Evolutionary conservation across 2,329 filamentous ascomycete genomes (phyloP).

Genomic region (Xylariomycetidae sp.): DNA sequence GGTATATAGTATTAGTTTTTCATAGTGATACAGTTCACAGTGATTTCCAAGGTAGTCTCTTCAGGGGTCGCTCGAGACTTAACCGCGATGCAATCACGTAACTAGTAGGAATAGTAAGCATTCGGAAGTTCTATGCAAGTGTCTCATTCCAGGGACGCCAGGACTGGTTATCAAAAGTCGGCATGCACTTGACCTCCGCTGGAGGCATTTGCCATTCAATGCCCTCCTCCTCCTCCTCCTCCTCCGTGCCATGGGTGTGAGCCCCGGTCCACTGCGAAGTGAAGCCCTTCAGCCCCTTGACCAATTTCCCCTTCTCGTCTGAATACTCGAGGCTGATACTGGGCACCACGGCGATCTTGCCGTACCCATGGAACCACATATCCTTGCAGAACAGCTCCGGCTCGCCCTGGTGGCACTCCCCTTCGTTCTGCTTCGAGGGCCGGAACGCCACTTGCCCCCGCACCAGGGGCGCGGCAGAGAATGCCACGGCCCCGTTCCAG

Average conservation of each 20-base stretch:
- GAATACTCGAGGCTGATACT: constrained; percentile 52
- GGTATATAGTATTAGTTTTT: too few relatives aligned
- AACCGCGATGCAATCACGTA: too few relatives aligned
- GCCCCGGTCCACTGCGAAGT: constrained; percentile 34
- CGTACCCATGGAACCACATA: constrained; percentile 44
- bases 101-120: too few relatives aligned
- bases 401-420: constrained; percentile 52
- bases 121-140: too few relatives aligned
- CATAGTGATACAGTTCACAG: too few relatives aligned
- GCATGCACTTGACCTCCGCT: constrained; percentile 43
- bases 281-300: constrained; percentile 49
- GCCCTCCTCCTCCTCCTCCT: constrained; percentile 22
- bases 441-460: too few relatives aligned
- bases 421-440: constrained; percentile 32
- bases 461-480: constrained; percentile 44
- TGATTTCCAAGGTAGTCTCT: too few relatives aligned
- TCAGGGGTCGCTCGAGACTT: too few relatives aligned
- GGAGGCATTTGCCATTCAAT: constrained; percentile 45
- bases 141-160: constrained; percentile 41
- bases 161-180: constrained; percentile 33
- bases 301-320: constrained; percentile 35
- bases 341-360: constrained; percentile 52
- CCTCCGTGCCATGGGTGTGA: too few relatives aligned
- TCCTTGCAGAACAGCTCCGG: constrained; percentile 54
- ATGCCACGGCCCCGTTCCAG: constrained; percentile 53